These are phyloP conservation scores for Cladosporium colombiae DNA, from an alignment of 2,329 filamentous ascomycete species.

Conservation along the genomic window DNA sequence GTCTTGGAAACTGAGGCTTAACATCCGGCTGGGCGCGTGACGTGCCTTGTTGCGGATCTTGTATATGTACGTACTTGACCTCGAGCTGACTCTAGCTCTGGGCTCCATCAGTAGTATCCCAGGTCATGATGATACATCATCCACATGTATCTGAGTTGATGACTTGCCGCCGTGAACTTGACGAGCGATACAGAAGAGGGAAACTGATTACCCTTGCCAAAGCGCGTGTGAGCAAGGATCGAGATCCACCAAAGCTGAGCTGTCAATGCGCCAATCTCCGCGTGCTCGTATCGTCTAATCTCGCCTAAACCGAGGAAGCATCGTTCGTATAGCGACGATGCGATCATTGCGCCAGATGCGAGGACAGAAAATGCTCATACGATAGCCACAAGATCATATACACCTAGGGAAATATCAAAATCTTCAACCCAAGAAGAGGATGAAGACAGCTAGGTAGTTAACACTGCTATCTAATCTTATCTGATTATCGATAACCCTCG, in stretches of 20 bases:
- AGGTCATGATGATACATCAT: not conserved
- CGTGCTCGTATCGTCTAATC: not conserved
- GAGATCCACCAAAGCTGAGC: not conserved
- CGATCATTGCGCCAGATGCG: not conserved
- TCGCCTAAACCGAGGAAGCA: not conserved
- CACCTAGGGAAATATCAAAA: not conserved
- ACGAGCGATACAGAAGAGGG: not conserved
- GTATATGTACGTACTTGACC: not conserved
- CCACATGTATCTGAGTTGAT: not conserved
- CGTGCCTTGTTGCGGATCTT: not conserved
- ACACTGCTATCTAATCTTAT: not conserved
- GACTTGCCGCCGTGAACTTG: not conserved
- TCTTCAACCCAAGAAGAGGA: not conserved
- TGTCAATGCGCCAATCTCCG: too few species aligned
- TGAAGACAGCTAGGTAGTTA: not conserved
- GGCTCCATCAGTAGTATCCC: not conserved
- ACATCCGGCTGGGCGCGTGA: constrained; percentile 5
- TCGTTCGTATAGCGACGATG: not conserved
- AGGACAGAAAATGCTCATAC: not conserved
- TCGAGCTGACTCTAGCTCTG: not conserved
- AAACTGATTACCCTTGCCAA: not conserved
- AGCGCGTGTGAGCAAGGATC: not conserved
- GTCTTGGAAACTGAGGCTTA: constrained; percentile 2
- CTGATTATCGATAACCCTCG: not conserved
- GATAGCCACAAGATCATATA: not conserved